These are phyloP conservation scores for Phoma sp. DNA, from an alignment of 2,329 filamentous ascomycete genomes.

Conservation along the genomic window DNA sequence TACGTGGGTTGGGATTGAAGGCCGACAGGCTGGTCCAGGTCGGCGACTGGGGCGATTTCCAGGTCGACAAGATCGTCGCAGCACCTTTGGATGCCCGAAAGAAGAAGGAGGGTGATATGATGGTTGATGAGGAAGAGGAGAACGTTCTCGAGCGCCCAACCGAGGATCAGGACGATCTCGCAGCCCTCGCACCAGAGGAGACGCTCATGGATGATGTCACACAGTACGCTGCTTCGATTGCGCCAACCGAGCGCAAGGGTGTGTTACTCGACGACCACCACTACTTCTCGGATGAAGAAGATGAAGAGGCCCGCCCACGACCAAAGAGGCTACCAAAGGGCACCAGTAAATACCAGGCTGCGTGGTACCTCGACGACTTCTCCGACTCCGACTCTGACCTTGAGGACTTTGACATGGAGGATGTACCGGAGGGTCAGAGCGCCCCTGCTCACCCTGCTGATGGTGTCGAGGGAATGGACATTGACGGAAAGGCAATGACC, in stretches of 20 bases:
- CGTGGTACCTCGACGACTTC: constrained; percentile 87
- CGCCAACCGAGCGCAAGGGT: constrained; percentile 69
- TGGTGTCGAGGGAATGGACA: constrained; percentile 71
- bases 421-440: constrained; percentile 61
- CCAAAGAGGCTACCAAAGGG: constrained; percentile 85
- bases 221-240: constrained; percentile 54
- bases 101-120: constrained; percentile 71
- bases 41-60: constrained; percentile 92
- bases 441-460: constrained; percentile 76
- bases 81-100: constrained; percentile 70
- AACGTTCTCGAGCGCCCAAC: constrained; percentile 74
- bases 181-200: constrained; percentile 86
- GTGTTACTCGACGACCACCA: constrained; percentile 96
- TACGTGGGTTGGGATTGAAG: constrained; percentile 86
- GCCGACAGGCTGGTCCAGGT: constrained; percentile 89
- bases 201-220: constrained; percentile 76
- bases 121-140: constrained; percentile 65
- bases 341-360: constrained; percentile 91
- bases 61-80: constrained; percentile 86
- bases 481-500: constrained; percentile 66
- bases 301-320: constrained; percentile 62
- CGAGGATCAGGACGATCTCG: constrained; percentile 82
- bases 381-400: constrained; percentile 87
- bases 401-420: constrained; percentile 67
- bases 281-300: constrained; percentile 92